A percentile compares a stretch with the other conserved stretches of the same genome.
Conservation (phyloP, 768 basidiomycete species). For the Steccherinum ochraceum region DNA sequence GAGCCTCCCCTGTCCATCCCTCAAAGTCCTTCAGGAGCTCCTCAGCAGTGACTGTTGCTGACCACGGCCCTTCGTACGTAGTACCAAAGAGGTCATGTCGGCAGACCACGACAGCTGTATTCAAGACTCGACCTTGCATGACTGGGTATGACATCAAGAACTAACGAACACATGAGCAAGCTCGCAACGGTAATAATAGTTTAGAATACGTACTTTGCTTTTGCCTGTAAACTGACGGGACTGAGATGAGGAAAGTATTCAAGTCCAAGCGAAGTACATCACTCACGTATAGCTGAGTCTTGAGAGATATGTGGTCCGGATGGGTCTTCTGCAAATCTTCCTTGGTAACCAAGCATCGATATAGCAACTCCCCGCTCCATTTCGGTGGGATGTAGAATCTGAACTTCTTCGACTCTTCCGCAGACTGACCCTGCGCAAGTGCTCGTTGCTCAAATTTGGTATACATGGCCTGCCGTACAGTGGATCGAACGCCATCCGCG, state of each 20-base stretch:
- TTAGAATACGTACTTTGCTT: no score
- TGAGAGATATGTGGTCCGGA: neutral
- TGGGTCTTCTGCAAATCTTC: neutral
- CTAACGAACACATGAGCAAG: no score
- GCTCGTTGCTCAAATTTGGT: no score
- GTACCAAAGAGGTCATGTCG: slow-evolving; percentile 8
- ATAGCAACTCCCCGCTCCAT: neutral
- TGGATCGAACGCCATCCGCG: slow-evolving; percentile 19
- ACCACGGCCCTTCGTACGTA: slow-evolving; percentile 19
- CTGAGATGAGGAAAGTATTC: no score
- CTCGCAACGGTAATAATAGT: no score
- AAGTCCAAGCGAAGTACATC: no score
- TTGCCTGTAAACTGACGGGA: no score
- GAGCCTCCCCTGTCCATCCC: slow-evolving; percentile 25
- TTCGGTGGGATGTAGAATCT: neutral
- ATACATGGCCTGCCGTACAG: slow-evolving; percentile 5
- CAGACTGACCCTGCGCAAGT: neutral
- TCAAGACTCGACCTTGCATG: neutral
- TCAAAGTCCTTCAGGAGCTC: slow-evolving; percentile 22
- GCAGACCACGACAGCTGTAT: neutral
- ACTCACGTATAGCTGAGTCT: neutral
- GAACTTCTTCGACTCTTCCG: neutral
- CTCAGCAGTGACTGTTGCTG: slow-evolving; percentile 14
- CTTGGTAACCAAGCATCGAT: neutral
- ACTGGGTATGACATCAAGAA: neutral